A percentile compares a stretch with the other conserved stretches of the same genome.
phyloP scores from a whole-genome alignment of 2,329 filamentous ascomycete species.

The Fusarium multiceps region DNA sequence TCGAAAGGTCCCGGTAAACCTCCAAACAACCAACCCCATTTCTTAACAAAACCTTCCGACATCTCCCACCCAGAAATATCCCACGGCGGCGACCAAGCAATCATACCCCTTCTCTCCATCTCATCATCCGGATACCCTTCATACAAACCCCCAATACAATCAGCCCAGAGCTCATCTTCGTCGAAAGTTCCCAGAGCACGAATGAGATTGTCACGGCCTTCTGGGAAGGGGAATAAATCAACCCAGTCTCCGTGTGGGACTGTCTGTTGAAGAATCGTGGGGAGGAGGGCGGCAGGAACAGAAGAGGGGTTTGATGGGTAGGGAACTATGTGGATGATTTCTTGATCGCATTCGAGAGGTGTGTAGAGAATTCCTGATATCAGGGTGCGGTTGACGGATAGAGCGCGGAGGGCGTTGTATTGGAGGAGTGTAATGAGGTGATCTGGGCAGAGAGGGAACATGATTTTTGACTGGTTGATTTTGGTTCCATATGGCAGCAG shows the following conservation, averaged over 20 bases:
- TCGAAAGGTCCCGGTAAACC: conserved; percentile 17
- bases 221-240: conserved; percentile 20
- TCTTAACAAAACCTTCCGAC: conserved; percentile 35
- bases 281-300: conserved; percentile 10
- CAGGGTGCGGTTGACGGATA: conserved; percentile 19
- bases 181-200: conserved; percentile 47
- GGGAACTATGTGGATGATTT: conserved; percentile 9
- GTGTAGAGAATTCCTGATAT: conserved; percentile 17
- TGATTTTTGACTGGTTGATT: not conserved
- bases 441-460: conserved; percentile 17
- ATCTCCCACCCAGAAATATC: conserved; percentile 40
- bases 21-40: conserved; percentile 37
- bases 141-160: conserved; percentile 56
- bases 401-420: conserved; percentile 26
- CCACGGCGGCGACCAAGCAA: conserved; percentile 54
- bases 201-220: conserved; percentile 9
- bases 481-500: not conserved
- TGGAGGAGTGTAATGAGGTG: conserved; percentile 31
- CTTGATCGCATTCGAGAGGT: conserved; percentile 21
- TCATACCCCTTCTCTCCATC: conserved; percentile 53
- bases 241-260: conserved; percentile 25
- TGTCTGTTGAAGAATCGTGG: conserved; percentile 23
- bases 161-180: conserved; percentile 57
- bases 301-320: conserved; percentile 1
- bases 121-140: conserved; percentile 58